A percentile compares a stretch with the other conserved stretches of the same genome.
Conservation (phyloP, 495 filamentous ascomycete genomes). For the Neurospora sp. region DNA sequence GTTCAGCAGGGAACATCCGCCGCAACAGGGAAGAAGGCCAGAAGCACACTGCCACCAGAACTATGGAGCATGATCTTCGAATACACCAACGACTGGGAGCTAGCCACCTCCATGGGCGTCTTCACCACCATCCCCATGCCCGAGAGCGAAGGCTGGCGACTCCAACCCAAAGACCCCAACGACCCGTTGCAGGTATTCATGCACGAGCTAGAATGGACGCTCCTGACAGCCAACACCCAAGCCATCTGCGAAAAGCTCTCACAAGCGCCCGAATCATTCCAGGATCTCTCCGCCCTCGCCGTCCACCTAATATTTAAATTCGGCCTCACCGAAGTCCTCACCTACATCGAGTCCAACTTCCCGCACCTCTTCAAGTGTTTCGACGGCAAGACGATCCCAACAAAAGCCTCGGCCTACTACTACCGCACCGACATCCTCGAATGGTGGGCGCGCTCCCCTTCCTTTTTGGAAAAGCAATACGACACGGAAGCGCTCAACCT, state of each 20-base stretch:
- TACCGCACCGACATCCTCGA: conserved; percentile 75
- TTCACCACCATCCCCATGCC: conserved; percentile 67
- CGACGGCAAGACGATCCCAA: conserved; percentile 70
- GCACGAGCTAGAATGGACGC: conserved; percentile 65
- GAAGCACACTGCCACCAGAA: conserved; percentile 56
- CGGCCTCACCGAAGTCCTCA: conserved; percentile 64
- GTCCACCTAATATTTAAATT: conserved; percentile 90
- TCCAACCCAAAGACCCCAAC: conserved; percentile 26
- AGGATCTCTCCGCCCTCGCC: conserved; percentile 65
- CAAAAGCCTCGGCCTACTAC: conserved; percentile 76
- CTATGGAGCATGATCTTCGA: conserved; percentile 84
- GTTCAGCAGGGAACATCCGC: conserved; percentile 24
- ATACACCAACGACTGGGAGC: conserved; percentile 79
- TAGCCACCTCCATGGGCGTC: conserved; percentile 68
- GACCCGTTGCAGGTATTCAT: conserved; percentile 44
- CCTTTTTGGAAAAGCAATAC: conserved; percentile 67
- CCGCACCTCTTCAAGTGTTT: conserved; percentile 76
- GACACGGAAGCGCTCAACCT: conserved; percentile 73
- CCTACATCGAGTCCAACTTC: conserved; percentile 67
- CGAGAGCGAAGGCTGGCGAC: conserved; percentile 50
- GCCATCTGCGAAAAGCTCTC: conserved; percentile 59
- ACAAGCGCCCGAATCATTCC: conserved; percentile 53
- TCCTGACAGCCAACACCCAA: conserved; percentile 59
- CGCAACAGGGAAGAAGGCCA: conserved; percentile 17
- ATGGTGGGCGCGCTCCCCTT: conserved; percentile 66